Percentiles rank a stretch among this genome's conserved stretches.
Conservation (phyloP, 2,329 filamentous ascomycete species). For the Emericellopsis atlantica region DNA sequence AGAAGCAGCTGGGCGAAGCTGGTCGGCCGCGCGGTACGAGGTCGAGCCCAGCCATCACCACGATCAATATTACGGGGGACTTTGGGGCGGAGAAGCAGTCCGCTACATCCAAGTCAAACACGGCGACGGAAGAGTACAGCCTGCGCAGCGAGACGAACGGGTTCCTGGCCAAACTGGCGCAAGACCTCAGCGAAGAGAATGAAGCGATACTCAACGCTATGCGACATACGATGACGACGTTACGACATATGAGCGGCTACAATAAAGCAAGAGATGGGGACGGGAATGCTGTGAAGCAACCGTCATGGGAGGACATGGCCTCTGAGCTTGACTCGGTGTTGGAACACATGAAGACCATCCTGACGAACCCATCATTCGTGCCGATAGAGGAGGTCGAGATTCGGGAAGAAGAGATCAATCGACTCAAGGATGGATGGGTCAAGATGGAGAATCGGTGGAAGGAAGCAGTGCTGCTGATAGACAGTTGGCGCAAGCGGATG, state of each 20-base stretch:
- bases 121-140: conserved; percentile 41
- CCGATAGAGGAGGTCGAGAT: conserved; percentile 86
- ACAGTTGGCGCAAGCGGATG: conserved; percentile 81
- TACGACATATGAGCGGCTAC: conserved; percentile 58
- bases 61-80: conserved; percentile 44
- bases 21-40: conserved; percentile 47
- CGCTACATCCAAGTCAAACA: neutral
- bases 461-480: conserved; percentile 82
- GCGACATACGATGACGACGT: conserved; percentile 54
- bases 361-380: conserved; percentile 94
- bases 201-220: conserved; percentile 66
- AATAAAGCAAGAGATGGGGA: conserved; percentile 17
- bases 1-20: conserved; percentile 69
- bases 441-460: conserved; percentile 88
- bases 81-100: conserved; percentile 23
- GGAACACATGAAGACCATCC: conserved; percentile 66
- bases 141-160: conserved; percentile 80
- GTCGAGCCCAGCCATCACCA: conserved; percentile 40
- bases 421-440: conserved; percentile 76
- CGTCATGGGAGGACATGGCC: conserved; percentile 52
- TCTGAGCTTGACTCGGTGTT: conserved; percentile 65
- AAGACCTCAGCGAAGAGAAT: conserved; percentile 82
- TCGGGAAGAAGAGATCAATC: conserved; percentile 81
- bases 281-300: conserved; percentile 18
- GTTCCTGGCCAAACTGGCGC: conserved; percentile 75